A percentile compares a stretch with the other conserved stretches of the same genome.
These are phyloP conservation scores for Russula lepida DNA, from an alignment of 768 basidiomycete species.

Conservation along the genomic window DNA sequence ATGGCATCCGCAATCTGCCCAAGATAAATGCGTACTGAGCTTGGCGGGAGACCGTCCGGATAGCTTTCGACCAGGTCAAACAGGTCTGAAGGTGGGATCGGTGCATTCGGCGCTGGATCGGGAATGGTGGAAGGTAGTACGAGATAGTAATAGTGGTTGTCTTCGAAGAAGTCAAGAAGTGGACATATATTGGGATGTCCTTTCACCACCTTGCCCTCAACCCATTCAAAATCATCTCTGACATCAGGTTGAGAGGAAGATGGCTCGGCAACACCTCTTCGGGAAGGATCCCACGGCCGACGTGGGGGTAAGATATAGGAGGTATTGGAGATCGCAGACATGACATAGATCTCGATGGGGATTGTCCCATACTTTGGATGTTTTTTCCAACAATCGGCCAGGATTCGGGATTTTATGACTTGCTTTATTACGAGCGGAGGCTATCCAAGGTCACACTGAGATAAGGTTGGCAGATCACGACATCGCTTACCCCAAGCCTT, in stretches of 20 bases:
- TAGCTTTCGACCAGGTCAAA: slow-evolving; percentile 92
- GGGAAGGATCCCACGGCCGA: slow-evolving; percentile 78
- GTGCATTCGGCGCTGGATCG: slow-evolving; percentile 43
- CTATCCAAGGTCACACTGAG: slow-evolving; percentile 35
- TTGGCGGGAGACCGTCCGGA: slow-evolving; percentile 75
- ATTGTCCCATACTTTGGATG: slow-evolving; percentile 93
- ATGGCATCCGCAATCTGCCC: slow-evolving; percentile 92
- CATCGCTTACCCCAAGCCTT: slow-evolving; percentile 64
- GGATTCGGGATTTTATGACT: slow-evolving; percentile 95
- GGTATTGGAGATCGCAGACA: slow-evolving; percentile 81
- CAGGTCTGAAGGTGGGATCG: slow-evolving; percentile 65
- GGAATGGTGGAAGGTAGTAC: slow-evolving; percentile 74
- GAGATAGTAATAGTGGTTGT: slow-evolving; percentile 92
- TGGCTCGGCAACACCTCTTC: slow-evolving; percentile 27
- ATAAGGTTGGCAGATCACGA: slow-evolving; percentile 6
- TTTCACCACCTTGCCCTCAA: slow-evolving; percentile 60
- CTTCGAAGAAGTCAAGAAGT: slow-evolving; percentile 94
- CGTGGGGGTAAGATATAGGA: slow-evolving; percentile 69
- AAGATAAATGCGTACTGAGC: slow-evolving; percentile 71
- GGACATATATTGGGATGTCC: slow-evolving; percentile 96
- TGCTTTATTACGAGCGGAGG: slow-evolving; percentile 93
- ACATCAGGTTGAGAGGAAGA: slow-evolving; percentile 15
- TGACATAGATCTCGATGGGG: slow-evolving; percentile 94
- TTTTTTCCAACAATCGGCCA: slow-evolving; percentile 99
- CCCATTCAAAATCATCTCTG: slow-evolving; percentile 42